A percentile compares a stretch with the other conserved stretches of the same genome.
phyloP scores from a whole-genome alignment of 768 basidiomycete species.

The Panaeolus cyanescens region DNA sequence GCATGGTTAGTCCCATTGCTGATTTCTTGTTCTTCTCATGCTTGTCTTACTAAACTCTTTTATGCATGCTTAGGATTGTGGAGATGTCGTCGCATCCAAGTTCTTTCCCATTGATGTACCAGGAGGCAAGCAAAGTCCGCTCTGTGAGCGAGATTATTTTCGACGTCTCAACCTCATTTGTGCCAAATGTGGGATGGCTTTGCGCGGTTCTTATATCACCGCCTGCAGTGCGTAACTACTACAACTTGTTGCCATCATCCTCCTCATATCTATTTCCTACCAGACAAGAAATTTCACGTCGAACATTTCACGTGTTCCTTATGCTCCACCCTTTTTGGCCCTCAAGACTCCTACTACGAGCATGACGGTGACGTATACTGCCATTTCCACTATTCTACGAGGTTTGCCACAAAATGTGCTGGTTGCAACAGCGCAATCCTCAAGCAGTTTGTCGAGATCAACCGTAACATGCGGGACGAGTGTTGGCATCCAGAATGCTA shows the following conservation, averaged over 20 bases:
- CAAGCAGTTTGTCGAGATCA: slow-evolving; percentile 99
- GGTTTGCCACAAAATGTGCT: slow-evolving; percentile 97
- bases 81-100: slow-evolving; percentile 94
- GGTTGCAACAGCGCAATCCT: slow-evolving; percentile 97
- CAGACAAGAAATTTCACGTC: slow-evolving; percentile 98
- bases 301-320: slow-evolving; percentile 99
- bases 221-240: slow-evolving; percentile 83
- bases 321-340: slow-evolving; percentile 94
- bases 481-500: slow-evolving; percentile 99
- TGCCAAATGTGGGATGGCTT: slow-evolving; percentile 90
- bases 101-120: slow-evolving; percentile 98
- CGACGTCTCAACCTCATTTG: slow-evolving; percentile 94
- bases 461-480: slow-evolving; percentile 96
- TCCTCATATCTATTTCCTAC: slow-evolving; percentile 14
- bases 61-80: slow-evolving; percentile 73
- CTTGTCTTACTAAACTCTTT: slow-evolving; percentile 11
- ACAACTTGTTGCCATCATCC: neutral
- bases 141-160: slow-evolving; percentile 99
- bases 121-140: slow-evolving; percentile 85
- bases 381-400: slow-evolving; percentile 98
- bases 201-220: slow-evolving; percentile 98
- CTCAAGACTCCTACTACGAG: slow-evolving; percentile 99
- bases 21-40: neutral
- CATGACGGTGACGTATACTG: slow-evolving; percentile 98
- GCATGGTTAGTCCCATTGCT: slow-evolving; percentile 66